phyloP scores from a whole-genome alignment of 225 moss, liverwort and hornwort genomes.

The Pseudisothecium myosuroides region DNA sequence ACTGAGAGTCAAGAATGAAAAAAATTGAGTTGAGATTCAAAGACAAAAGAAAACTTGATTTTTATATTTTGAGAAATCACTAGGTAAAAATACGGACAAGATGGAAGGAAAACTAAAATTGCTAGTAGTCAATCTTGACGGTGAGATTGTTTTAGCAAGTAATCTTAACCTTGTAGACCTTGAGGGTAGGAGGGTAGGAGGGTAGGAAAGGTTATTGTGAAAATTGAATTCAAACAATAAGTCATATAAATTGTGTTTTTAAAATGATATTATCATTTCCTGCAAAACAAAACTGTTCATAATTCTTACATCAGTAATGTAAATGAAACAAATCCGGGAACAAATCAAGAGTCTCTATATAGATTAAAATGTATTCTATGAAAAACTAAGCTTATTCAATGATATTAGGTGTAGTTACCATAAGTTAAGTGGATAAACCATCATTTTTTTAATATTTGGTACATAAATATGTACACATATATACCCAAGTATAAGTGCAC shows the following conservation, averaged over 20 bases:
- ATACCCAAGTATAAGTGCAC: background rate
- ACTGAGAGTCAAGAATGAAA: rapidly evolving
- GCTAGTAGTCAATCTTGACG: background rate
- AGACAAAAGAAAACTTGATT: rapidly evolving
- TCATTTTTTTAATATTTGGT: background rate
- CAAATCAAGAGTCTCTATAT: no score
- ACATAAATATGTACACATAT: background rate
- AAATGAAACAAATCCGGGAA: background rate
- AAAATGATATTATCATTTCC: background rate
- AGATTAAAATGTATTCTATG: background rate
- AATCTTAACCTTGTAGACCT: background rate
- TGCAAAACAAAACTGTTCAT: background rate
- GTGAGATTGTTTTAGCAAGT: background rate
- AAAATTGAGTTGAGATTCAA: background rate
- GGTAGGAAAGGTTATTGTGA: background rate
- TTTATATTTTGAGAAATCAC: background rate
- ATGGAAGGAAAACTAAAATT: background rate
- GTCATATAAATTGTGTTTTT: background rate
- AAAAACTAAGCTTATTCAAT: background rate
- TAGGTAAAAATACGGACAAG: background rate
- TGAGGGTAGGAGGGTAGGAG: no score
- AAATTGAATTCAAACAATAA: background rate
- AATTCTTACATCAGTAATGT: background rate
- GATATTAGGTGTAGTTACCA: background rate
- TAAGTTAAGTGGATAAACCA: background rate